Conservation (phyloP, 2,329 filamentous ascomycete species). For the Colletotrichum acutatum region DNA sequence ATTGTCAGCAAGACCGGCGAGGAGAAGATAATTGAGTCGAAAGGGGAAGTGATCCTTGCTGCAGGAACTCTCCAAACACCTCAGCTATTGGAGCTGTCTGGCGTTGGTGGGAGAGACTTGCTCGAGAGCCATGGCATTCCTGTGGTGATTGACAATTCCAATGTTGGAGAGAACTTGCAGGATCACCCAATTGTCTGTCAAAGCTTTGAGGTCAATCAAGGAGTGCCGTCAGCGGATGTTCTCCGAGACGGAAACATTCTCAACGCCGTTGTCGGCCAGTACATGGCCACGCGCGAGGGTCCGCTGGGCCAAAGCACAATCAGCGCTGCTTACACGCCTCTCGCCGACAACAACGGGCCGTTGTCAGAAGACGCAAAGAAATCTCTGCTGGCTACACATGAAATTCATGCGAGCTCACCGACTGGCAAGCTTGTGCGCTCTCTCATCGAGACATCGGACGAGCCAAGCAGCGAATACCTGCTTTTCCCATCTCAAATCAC, state of each 20-base stretch:
- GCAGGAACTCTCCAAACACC: slow-evolving; percentile 55
- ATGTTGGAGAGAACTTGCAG: slow-evolving; percentile 52
- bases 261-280: slow-evolving; percentile 45
- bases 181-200: slow-evolving; percentile 53
- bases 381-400: slow-evolving; percentile 38
- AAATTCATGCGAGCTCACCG: slow-evolving; percentile 29
- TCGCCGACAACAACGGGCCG: slow-evolving; percentile 44
- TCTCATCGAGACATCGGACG: slow-evolving; percentile 44
- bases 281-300: slow-evolving; percentile 46
- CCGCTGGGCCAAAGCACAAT: slow-evolving; percentile 45
- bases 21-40: slow-evolving; percentile 37
- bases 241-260: slow-evolving; percentile 48
- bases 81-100: slow-evolving; percentile 54
- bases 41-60: slow-evolving; percentile 53
- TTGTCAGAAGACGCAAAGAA: slow-evolving; percentile 40
- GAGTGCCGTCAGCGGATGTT: slow-evolving; percentile 49
- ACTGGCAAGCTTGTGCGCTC: slow-evolving; percentile 36
- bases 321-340: slow-evolving; percentile 43
- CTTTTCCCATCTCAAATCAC: slow-evolving; percentile 46
- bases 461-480: slow-evolving; percentile 48
- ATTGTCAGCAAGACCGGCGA: slow-evolving; percentile 20
- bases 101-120: slow-evolving; percentile 48
- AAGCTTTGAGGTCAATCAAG: slow-evolving; percentile 53
- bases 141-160: slow-evolving; percentile 45
- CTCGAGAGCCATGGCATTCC: slow-evolving; percentile 45